These are phyloP conservation scores for Arthrobotrys entomopaga DNA, from an alignment of 2,329 filamentous ascomycete species.

Conservation along the genomic window DNA sequence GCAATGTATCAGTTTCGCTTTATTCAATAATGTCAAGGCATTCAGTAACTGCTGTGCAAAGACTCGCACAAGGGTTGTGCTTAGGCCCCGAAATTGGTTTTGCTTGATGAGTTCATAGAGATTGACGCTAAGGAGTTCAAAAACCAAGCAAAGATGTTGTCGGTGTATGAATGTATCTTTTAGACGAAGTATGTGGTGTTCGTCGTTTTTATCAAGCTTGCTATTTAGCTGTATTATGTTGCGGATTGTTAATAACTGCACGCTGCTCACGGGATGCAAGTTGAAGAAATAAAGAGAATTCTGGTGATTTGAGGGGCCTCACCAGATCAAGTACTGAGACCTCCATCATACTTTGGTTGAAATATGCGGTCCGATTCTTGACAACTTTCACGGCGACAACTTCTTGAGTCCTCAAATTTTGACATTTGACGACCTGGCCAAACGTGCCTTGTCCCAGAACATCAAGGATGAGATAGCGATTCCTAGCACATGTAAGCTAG, in stretches of 20 bases:
- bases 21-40: slow-evolving; percentile 89
- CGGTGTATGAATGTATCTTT: slow-evolving; percentile 99
- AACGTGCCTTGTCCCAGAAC: slow-evolving; percentile 97
- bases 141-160: slow-evolving; percentile 95
- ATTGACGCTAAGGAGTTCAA: slow-evolving; percentile 96
- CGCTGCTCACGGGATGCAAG: background rate
- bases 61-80: slow-evolving; percentile 94
- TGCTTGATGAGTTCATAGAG: slow-evolving; percentile 99
- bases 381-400: slow-evolving; percentile 99
- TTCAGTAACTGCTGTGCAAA: slow-evolving; percentile 97
- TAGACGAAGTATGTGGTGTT: slow-evolving; percentile 90
- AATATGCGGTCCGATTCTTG: slow-evolving; percentile 98
- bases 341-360: slow-evolving; percentile 99
- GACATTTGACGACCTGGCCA: slow-evolving; percentile 98
- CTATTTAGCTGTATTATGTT: slow-evolving; percentile 78
- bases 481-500: slow-evolving; percentile 23
- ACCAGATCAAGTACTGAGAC: slow-evolving; percentile 96
- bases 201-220: slow-evolving; percentile 98
- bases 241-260: no score
- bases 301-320: slow-evolving; percentile 61
- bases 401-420: slow-evolving; percentile 97
- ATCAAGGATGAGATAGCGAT: slow-evolving; percentile 74
- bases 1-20: slow-evolving; percentile 95
- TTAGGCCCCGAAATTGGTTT: slow-evolving; percentile 96
- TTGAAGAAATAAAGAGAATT: background rate